Percentiles rank a stretch among this genome's conserved stretches.
Conservation (phyloP, 2,329 filamentous ascomycete species). For the Magnaporthales sp. region DNA sequence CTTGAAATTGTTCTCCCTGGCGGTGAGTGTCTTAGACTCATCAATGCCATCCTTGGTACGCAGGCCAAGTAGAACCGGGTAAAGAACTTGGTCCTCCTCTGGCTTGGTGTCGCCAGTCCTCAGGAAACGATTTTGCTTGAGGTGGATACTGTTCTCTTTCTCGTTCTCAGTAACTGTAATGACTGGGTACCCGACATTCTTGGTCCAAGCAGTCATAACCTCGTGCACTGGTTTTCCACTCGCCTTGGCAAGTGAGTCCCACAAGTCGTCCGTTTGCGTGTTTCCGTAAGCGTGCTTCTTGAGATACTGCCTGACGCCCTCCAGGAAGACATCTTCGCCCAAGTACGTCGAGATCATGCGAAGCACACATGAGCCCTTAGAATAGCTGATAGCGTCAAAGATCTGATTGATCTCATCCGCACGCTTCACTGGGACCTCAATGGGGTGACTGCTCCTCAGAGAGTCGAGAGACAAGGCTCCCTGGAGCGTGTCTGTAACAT, state of each 20-base stretch:
- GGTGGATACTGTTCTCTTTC: constrained; percentile 61
- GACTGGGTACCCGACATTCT: constrained; percentile 89
- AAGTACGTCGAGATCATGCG: constrained; percentile 96
- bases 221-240: constrained; percentile 86
- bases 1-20: constrained; percentile 70
- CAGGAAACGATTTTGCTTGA: constrained; percentile 94
- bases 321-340: constrained; percentile 85
- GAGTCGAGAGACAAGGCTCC: constrained; percentile 83
- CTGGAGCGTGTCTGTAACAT: constrained; percentile 87
- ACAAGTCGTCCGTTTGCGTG: constrained; percentile 83
- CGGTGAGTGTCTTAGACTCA: constrained; percentile 59
- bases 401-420: constrained; percentile 97
- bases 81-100: constrained; percentile 81
- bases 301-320: constrained; percentile 82
- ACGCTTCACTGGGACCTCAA: constrained; percentile 91
- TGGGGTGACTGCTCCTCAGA: constrained; percentile 87
- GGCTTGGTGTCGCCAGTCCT: constrained; percentile 88
- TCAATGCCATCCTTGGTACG: constrained; percentile 78
- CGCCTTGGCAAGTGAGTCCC: constrained; percentile 77
- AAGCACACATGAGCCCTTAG: constrained; percentile 90
- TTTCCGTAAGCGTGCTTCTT: constrained; percentile 97
- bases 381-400: constrained; percentile 95
- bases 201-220: constrained; percentile 95
- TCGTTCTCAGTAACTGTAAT: constrained; percentile 75
- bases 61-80: constrained; percentile 81